Conservation (phyloP, 192 early-diverging fungal genomes). For the Coemansia pectinata region DNA sequence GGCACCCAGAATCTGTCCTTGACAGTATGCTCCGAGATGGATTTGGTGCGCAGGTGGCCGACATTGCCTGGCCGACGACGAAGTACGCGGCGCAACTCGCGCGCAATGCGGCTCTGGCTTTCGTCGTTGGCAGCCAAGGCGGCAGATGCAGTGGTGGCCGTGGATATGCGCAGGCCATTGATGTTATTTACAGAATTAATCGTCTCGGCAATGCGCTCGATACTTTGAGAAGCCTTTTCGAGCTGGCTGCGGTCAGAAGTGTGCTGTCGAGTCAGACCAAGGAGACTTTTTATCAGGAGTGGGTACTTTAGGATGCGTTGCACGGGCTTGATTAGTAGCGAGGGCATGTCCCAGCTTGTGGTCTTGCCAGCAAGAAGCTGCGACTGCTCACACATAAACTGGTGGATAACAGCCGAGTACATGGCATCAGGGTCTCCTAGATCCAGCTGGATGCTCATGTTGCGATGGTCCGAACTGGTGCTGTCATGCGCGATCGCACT, state of each 20-base stretch:
- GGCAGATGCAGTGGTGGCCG: constrained; percentile 15
- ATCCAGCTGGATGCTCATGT: constrained; percentile 20
- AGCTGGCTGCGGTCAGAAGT: constrained; percentile 38
- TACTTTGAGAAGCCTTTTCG: constrained; percentile 39
- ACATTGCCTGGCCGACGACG: constrained; percentile 39
- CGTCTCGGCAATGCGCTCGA: constrained; percentile 48
- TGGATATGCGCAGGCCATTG: constrained; percentile 40
- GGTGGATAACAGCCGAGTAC: constrained; percentile 16
- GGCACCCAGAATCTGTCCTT: constrained; percentile 24
- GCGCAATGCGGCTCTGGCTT: constrained; percentile 40
- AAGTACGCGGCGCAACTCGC: constrained; percentile 47
- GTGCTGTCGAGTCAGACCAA: constrained; percentile 36
- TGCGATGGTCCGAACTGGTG: constrained; percentile 36
- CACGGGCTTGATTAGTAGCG: constrained; percentile 93
- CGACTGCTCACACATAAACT: constrained; percentile 37
- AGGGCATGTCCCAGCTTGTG: constrained; percentile 88
- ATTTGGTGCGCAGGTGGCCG: constrained; percentile 22
- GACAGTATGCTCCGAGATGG: constrained; percentile 19
- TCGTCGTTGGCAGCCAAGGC: constrained; percentile 26
- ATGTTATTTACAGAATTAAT: constrained; percentile 41
- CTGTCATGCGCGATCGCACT: constrained; percentile 11
- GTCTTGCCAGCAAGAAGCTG: constrained; percentile 60
- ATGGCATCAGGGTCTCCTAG: constrained; percentile 24
- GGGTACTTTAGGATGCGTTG: constrained; percentile 98
- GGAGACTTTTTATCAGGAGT: constrained; percentile 66